Percentiles rank a stretch among this genome's conserved stretches.
phyloP scores from a whole-genome alignment of 129 eudicot genomes.

The Apium graveolens region DNA sequence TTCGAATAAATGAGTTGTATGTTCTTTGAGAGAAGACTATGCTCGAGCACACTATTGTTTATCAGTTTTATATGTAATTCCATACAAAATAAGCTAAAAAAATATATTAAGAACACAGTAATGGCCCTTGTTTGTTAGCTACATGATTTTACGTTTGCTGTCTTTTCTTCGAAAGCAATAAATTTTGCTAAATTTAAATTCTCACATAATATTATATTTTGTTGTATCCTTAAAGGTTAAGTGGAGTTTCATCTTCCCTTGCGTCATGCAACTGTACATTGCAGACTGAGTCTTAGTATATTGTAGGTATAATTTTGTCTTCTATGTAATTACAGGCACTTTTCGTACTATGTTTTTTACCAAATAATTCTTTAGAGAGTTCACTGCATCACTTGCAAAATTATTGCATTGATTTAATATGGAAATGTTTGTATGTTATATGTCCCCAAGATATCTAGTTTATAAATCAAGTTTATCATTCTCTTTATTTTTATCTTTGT shows the following conservation, averaged over 20 bases:
- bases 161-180: background rate
- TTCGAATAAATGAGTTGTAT: background rate
- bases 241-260: background rate
- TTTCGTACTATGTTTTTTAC: background rate
- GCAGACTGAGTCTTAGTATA: no score
- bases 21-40: background rate
- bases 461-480: background rate
- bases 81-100: background rate
- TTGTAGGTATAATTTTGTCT: background rate
- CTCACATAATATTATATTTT: background rate
- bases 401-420: background rate
- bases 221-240: background rate
- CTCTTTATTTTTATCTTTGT: conserved; percentile 9
- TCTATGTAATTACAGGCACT: background rate
- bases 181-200: background rate
- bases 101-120: background rate
- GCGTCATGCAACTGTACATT: background rate
- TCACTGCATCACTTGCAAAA: background rate
- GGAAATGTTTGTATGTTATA: background rate
- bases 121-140: background rate
- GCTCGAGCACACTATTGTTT: background rate
- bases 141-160: background rate
- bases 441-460: background rate
- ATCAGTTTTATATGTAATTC: background rate
- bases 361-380: background rate